Evolutionary conservation across 2,329 filamentous ascomycete genomes (phyloP), one percentile per base, ranked within the genome.

Genomic region (Blastomyces emzantsi): DNA sequence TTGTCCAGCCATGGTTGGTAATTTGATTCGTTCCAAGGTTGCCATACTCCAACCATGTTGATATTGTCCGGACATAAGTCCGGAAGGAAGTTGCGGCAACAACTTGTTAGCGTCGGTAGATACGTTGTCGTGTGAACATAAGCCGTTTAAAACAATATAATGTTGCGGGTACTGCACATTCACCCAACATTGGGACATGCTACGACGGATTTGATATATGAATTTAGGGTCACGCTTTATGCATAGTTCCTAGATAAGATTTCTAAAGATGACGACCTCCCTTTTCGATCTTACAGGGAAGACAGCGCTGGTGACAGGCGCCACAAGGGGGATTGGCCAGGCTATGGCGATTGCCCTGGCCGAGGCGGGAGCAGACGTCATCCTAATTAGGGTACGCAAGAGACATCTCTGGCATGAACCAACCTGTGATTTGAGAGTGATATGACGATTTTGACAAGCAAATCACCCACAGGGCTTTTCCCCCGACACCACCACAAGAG

Each of bases 401-500:
- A 39, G 1, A 0, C 19, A 2, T 39, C 9, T 11, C 36, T 39
- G 36, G 36, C 36, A 39, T 39, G 36, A 39, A 13, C 11, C 2
- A 13, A 39, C n/a, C 1, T 22, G 28, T 3, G 30, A 5, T 19
- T 36, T 56, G 30, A 22, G 22, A 56, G 4, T n/a, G 17, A 36
- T 39, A 22, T 25, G n/a, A 43, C 11, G 19, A 9, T n/a, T n/a
- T 30, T 41, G 11, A 41, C 36, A 25, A 41, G 6, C 19, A 41
- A 39, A 36, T 28, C n/a, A 30, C 7, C 7, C 45, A 19, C 25
- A 67, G 65, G 63, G 63, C 60, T 64, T 54, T 56, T 64, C 61
- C 57, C 79, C 79, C 63, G 78, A 79, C 67, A 77, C 74, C 25
- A 63, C 70, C 33, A 79, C 77, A 4, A 71, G 72, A 60, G 70